These are phyloP conservation scores for Termitomyces sp. DNA, from an alignment of 1,284 basidiomycete species.

Conservation along the genomic window DNA sequence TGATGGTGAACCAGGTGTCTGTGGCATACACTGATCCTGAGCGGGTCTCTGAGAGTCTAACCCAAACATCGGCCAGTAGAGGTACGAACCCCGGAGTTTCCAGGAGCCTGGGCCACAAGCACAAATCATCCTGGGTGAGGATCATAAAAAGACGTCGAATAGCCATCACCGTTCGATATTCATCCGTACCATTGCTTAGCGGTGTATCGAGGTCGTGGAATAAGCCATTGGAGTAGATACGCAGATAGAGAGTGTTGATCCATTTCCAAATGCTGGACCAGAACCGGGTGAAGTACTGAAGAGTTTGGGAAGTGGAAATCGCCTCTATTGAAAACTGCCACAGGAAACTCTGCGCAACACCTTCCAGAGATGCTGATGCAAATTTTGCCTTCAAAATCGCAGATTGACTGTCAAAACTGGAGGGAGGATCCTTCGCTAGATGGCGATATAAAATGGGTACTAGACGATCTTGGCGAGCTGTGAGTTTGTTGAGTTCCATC, in stretches of 20 bases:
- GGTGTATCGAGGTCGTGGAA: not conserved
- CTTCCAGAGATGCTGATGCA: conserved; percentile 1
- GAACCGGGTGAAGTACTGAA: not conserved
- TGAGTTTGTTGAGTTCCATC: conserved; percentile 6
- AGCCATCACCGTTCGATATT: conserved; percentile 1
- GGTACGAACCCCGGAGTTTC: conserved; percentile 1
- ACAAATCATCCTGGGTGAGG: not conserved
- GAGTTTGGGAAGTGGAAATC: not conserved
- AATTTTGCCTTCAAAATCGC: not conserved
- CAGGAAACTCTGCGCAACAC: conserved; percentile 1
- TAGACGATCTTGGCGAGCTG: conserved; percentile 3
- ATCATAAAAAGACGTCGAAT: not conserved
- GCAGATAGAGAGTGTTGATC: conserved; percentile 3
- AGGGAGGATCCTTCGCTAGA: not conserved
- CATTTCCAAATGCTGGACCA: conserved; percentile 7
- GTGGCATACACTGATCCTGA: not conserved
- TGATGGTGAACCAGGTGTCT: not conserved
- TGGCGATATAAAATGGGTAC: conserved; percentile 2
- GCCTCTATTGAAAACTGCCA: not conserved
- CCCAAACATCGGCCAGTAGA: conserved; percentile 7
- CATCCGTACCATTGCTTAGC: not conserved
- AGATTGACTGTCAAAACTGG: not conserved
- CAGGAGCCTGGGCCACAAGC: not conserved
- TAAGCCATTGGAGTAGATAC: conserved; percentile 2
- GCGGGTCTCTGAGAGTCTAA: conserved; percentile 1